Percentiles rank a stretch among this genome's conserved stretches.
Evolutionary conservation across 1,139 yeast species (phyloP).

Genomic region (Hanseniaspora gamundiae): DNA sequence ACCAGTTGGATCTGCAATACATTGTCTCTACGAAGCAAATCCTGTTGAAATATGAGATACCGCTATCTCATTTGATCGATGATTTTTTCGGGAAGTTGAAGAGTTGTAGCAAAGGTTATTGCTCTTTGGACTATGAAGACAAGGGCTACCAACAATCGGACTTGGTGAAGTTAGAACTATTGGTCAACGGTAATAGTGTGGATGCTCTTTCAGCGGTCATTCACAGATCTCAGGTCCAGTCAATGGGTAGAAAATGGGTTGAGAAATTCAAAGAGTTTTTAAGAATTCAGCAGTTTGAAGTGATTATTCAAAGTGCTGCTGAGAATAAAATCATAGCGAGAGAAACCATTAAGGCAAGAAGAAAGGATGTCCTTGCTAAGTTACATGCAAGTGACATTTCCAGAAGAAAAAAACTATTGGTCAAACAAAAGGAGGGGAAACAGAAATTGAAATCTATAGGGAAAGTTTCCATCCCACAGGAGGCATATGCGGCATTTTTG

Average conservation of each 20-base stretch:
- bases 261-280: slow-evolving; percentile 67
- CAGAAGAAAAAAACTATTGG: slow-evolving; percentile 76
- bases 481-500: slow-evolving; percentile 68
- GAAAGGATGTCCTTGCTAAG: slow-evolving; percentile 86
- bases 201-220: slow-evolving; percentile 89
- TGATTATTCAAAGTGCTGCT: slow-evolving; percentile 86
- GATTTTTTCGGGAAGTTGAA: slow-evolving; percentile 90
- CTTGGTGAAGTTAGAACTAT: slow-evolving; percentile 73
- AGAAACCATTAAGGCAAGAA: slow-evolving; percentile 83
- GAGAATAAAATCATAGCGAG: slow-evolving; percentile 74
- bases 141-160: slow-evolving; percentile 74
- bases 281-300: slow-evolving; percentile 77
- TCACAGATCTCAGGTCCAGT: slow-evolving; percentile 67
- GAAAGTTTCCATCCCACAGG: slow-evolving; percentile 63
- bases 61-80: slow-evolving; percentile 82
- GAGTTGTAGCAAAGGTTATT: slow-evolving; percentile 85
- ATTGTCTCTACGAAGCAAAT: slow-evolving; percentile 67
- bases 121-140: slow-evolving; percentile 89
- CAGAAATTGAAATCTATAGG: slow-evolving; percentile 74
- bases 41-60: slow-evolving; percentile 63
- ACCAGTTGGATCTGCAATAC: slow-evolving; percentile 68
- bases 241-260: slow-evolving; percentile 73
- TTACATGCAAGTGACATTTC: slow-evolving; percentile 91
- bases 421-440: slow-evolving; percentile 89
- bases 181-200: slow-evolving; percentile 81